Evolutionary conservation across 1,139 yeast genomes (phyloP).

Genomic region (Magnusiomyces suaveolens): DNA sequence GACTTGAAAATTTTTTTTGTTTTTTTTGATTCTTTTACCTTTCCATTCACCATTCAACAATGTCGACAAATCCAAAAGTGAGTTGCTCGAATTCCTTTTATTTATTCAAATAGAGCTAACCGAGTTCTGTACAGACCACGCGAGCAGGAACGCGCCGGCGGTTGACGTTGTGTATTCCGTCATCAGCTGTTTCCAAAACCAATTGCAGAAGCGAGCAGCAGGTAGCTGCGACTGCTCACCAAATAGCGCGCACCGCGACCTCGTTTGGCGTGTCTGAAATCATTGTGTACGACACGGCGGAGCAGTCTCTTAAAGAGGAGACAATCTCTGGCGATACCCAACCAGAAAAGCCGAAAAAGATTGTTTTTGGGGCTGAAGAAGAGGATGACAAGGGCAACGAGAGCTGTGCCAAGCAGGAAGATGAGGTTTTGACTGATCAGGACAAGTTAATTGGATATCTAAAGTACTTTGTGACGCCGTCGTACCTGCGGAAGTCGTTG

Average conservation of each 20-base stretch:
- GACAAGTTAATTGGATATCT: slow-evolving; percentile 58
- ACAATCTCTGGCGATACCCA: slow-evolving; percentile 27
- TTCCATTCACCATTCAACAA: no score
- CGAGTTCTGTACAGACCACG: background rate
- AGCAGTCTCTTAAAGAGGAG: slow-evolving; percentile 20
- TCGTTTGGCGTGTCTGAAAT: slow-evolving; percentile 63
- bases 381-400: slow-evolving; percentile 18
- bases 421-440: slow-evolving; percentile 28
- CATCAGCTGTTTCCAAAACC: slow-evolving; percentile 42
- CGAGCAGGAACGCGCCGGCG: slow-evolving; percentile 8
- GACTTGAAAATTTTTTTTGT: no score
- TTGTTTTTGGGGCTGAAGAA: slow-evolving; percentile 22
- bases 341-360: slow-evolving; percentile 23
- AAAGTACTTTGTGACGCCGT: slow-evolving; percentile 81
- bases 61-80: no score
- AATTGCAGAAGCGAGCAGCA: slow-evolving; percentile 62
- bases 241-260: slow-evolving; percentile 67
- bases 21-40: no score
- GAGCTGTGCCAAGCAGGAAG: slow-evolving; percentile 8
- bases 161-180: slow-evolving; percentile 48
- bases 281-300: slow-evolving; percentile 43
- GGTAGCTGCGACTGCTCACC: slow-evolving; percentile 62
- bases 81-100: no score
- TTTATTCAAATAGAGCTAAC: background rate
- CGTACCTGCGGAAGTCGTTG: slow-evolving; percentile 58